Base-by-base conservation (phyloP, 352 stramenopile species). In the Phytophthora cryptogea region DNA sequence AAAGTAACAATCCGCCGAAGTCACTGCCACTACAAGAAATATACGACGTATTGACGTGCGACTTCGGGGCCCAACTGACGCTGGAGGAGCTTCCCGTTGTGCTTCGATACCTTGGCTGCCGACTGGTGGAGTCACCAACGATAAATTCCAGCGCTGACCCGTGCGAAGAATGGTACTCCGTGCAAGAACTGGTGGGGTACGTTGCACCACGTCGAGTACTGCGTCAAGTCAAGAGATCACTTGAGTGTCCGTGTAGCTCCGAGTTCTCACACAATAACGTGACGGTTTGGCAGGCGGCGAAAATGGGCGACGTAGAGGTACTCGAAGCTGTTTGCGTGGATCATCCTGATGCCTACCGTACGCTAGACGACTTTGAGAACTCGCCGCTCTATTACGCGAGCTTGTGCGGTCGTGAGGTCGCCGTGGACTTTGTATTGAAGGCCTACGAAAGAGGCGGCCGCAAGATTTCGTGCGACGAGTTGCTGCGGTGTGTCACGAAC, bases 281-380 rank as follows among this genome's bases (percentile, higher is more conserved):
- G 45, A 74, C 70, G 17, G 63, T 76, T 31, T 78, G 70, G 66
- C 66, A 78, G 40, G 70, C 70, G 11, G 70, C 66, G 1, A 78
- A 76, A 31, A 64, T 55, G 32, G 66, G 66, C 3, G 13, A 68
- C 30, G 33, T 68, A 3, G 30, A 60, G 13, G 49, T 65, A 9
- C 13, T 78, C 30, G 9, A 57, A 42, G 54, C 45, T 33, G 54
- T 78, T 32, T 78, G 66, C 31, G n/a, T 16, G 0, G 40, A 23
- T 39, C 28, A 65, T 20, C 14, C 33, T n/a, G 48, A 55, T 5
- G 65, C 65, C 7, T 78, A 70, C 30, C 56, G 52, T 1, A 44
- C 65, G 23, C 31, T 72, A 7, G 69, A 77, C 16, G 65, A 68
- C 49, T 74, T 74, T 37, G 65, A 59, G 0, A 74, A 72, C n/a